Conservation (phyloP, 2,329 filamentous ascomycete genomes). For the Davidsoniella eucalypti region DNA sequence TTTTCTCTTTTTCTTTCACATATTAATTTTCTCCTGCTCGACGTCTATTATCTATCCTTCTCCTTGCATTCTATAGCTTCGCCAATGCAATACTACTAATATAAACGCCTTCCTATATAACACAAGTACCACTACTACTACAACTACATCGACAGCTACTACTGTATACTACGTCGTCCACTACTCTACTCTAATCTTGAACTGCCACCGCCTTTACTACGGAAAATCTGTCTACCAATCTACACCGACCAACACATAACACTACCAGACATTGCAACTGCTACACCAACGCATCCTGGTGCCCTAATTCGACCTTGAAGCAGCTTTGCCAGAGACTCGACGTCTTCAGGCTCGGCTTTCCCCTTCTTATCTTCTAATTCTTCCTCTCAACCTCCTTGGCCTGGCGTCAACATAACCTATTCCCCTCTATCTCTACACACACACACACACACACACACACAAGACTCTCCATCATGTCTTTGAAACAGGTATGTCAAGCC, state of each 20-base stretch:
- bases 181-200: too few relatives aligned
- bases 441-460: conserved; percentile 13
- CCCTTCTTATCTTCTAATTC: neutral
- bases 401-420: conserved; percentile 4
- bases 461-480: conserved; percentile 30
- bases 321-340: conserved; percentile 1
- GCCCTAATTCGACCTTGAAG: too few relatives aligned
- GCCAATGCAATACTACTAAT: neutral
- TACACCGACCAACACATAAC: too few relatives aligned
- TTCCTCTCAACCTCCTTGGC: conserved; percentile 1
- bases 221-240: too few relatives aligned
- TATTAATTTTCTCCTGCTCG: conserved; percentile 10
- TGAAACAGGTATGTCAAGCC: conserved; percentile 38
- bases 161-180: neutral
- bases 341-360: conserved; percentile 1
- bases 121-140: neutral
- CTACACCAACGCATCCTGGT: too few relatives aligned
- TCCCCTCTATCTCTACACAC: conserved; percentile 6
- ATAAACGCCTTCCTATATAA: neutral
- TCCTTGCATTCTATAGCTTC: neutral
- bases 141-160: neutral
- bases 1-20: conserved; percentile 4
- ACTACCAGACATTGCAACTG: too few relatives aligned
- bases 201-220: too few relatives aligned
- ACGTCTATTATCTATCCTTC: neutral